Base-by-base conservation (phyloP, 1,284 basidiomycete genomes). In the Hypsizygus ulmarius region DNA sequence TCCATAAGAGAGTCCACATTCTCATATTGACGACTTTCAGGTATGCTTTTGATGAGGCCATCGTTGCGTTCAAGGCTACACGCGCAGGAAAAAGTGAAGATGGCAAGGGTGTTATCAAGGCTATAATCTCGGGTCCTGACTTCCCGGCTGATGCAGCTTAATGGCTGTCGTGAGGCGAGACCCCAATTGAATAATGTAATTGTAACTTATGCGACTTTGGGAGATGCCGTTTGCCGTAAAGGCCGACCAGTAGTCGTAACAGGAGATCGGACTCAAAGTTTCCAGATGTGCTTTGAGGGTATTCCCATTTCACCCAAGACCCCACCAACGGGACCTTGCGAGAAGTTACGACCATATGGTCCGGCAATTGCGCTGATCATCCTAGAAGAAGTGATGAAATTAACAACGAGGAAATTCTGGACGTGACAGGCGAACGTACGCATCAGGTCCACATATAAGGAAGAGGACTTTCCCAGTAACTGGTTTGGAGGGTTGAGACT, bases 41-140 rank as follows among this genome's bases (percentile, higher is more conserved):
- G 36, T 95, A 86, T 70, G 64, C 75, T 14, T 86, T 96, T 58
- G 76, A 84, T 36, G 70, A 89, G 34, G 90, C 92, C 16, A 73
- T 83, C 39, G 72, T 77, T 49, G 94, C 94, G 3, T 95, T 97
- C 77, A 72, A 90, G 53, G 81, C 84, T 11, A 90, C 87, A 14
- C 79, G 79, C 33, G 74, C 79, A 29, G 93, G 94, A 30, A 90
- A 88, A 70, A 87, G 90, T 48, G 75, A 82, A 49, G 84, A 90
- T 55, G 85, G 84, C 39, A 85, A 78, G 62, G 77, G 77, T 37
- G 81, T 87, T 35, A 88, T 87, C 56, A 89, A 88, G 64, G 78
- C 77, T 19, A 80, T 92, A 56, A 90, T 92, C 56, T 85, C 84
- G 44, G 89, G 88, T 1, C 87, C 87, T 34, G 83, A 77, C 55